Evolutionary conservation across 1,139 yeast species (phyloP), one percentile per base, ranked within the genome.

Genomic region (Taphrina pruni): DNA sequence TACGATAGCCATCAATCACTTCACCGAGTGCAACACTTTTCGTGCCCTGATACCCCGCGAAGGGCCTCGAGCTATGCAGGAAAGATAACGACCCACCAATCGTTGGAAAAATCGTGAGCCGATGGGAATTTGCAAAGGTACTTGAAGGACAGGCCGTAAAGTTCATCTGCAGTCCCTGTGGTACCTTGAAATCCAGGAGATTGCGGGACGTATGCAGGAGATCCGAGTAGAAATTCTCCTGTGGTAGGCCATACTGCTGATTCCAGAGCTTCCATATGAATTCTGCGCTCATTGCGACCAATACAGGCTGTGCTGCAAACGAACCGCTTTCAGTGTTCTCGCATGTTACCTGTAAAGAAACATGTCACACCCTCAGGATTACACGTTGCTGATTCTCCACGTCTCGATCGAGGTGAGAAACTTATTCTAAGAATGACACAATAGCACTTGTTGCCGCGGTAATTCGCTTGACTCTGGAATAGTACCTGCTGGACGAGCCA

Each of bases 21-120:
- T 58, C 65, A 12, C 32, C 38, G 9, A 1, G 88, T 83, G 2
- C 89, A 79, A 36, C 82, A 80, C 21, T 80, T 81, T 1, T 51
- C 9, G 66, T 60, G 94, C 84, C 0, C 87, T 84, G 70, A 80
- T 76, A 5, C 87, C 84, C 69, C 7, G 78, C 78, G 60, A 90
- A 78, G 0, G 89, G 86, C 0, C 81, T 79, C 0, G 93, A 86
- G 3, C 94, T 85, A 77, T 89, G 92, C 26, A 93, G 78, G 76
- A 93, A 94, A 0, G 97, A 88, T 50, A 93, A 77, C 0, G 97
- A 89, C 0, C 98, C 98, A 75, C 88, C 88, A 64, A 94, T 85
- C 7, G 85, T 79, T 55, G 87, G 88, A 56, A 84, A 80, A 73
- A 89, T 90, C 46, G 90, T 85, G 17, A 94, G 81, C 1, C 90